Conservation (phyloP, 768 basidiomycete genomes). For the Suillus lakei region DNA sequence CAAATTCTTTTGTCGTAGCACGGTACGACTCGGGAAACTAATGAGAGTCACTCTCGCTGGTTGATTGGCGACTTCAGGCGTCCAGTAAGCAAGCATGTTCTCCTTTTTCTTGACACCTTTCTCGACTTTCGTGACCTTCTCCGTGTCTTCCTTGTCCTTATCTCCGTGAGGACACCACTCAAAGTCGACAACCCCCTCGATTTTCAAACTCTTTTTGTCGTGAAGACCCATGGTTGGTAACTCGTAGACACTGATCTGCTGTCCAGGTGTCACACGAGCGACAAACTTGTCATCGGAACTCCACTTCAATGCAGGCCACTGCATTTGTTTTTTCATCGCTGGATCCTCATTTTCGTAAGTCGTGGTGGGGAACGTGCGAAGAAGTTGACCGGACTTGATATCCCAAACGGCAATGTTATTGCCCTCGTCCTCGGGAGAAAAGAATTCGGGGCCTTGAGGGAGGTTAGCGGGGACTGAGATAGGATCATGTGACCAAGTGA, state of each 20-base stretch:
- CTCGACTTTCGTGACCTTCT: conserved; percentile 43
- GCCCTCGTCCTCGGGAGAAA: conserved; percentile 94
- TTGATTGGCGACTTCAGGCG: conserved; percentile 94
- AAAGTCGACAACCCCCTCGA: conserved; percentile 96
- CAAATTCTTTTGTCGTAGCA: conserved; percentile 92
- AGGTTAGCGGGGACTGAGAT: conserved; percentile 85
- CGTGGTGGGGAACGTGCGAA: conserved; percentile 87
- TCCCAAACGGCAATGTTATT: conserved; percentile 99
- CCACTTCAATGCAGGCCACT: conserved; percentile 98
- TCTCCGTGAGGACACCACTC: conserved; percentile 98
- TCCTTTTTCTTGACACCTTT: conserved; percentile 74
- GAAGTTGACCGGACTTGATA: conserved; percentile 87
- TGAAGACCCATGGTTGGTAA: conserved; percentile 92
- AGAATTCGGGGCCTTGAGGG: conserved; percentile 80
- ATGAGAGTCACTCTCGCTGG: conserved; percentile 96
- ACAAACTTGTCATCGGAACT: conserved; percentile 95
- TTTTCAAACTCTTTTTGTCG: conserved; percentile 96
- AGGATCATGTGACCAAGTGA: conserved; percentile 96
- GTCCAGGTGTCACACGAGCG: conserved; percentile 85
- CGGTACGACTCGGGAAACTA: conserved; percentile 81
- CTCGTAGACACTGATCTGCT: conserved; percentile 96
- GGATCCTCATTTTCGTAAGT: conserved; percentile 60
- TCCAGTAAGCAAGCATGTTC: conserved; percentile 98
- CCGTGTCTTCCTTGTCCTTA: conserved; percentile 78
- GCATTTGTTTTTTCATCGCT: conserved; percentile 77